Evolutionary conservation across 441 rosid species (phyloP).

Genomic region (Euphorbia corollata): DNA sequence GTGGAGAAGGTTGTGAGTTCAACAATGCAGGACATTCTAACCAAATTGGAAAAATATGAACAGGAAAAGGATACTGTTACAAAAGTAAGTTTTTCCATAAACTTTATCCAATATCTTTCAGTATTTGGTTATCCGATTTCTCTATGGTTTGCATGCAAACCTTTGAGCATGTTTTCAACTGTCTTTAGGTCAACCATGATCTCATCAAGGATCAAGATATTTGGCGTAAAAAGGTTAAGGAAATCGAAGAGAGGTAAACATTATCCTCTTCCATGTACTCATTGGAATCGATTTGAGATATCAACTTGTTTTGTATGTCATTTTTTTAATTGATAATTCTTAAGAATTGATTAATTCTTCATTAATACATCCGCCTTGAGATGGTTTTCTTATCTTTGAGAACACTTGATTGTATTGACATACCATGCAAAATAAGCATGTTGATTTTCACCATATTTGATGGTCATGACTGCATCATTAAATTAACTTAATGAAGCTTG

Average conservation of each 20-base stretch:
- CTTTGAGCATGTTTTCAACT: conserved; percentile 7
- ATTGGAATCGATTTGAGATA: background rate
- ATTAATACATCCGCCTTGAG: background rate
- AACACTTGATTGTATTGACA: background rate
- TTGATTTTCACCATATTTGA: background rate
- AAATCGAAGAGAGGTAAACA: conserved; percentile 66
- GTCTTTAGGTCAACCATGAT: conserved; percentile 45
- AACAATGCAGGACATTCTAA: conserved; percentile 61
- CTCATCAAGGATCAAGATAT: conserved; percentile 69
- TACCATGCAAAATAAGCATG: background rate
- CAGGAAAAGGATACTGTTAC: conserved; percentile 55
- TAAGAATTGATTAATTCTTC: background rate
- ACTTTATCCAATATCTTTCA: background rate
- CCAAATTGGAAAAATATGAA: conserved; percentile 49
- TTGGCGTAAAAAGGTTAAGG: conserved; percentile 54
- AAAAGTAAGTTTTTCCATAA: conserved; percentile 38
- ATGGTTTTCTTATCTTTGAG: background rate
- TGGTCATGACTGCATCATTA: background rate
- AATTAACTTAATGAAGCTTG: background rate
- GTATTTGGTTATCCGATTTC: conserved; percentile 4
- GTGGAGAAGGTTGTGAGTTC: conserved; percentile 56
- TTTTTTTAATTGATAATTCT: background rate
- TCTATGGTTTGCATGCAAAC: background rate
- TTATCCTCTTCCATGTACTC: background rate
- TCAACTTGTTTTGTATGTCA: background rate